A percentile compares a stretch with the other conserved stretches of the same genome.
Conservation (phyloP, 2,329 filamentous ascomycete species). For the Cryphonectria carpinicola region DNA sequence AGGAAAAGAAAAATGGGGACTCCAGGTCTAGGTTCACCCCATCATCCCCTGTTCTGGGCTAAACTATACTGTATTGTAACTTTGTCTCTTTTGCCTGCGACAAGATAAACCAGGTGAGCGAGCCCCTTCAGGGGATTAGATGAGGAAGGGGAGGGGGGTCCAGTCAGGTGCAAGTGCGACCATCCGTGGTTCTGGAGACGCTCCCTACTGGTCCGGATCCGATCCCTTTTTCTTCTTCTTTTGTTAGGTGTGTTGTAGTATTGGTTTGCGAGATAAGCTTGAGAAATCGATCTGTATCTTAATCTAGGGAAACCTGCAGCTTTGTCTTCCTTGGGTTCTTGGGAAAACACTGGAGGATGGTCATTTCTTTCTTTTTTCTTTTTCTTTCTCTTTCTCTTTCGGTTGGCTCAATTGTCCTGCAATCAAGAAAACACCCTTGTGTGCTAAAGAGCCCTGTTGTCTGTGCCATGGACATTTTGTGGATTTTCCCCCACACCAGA, state of each 20-base stretch:
- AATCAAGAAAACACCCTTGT: neutral
- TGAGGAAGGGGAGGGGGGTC: conserved; percentile 1
- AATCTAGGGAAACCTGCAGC: neutral
- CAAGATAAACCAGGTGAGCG: neutral
- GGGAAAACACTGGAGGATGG: no score
- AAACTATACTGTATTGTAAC: neutral
- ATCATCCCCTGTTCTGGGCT: neutral
- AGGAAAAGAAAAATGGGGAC: neutral
- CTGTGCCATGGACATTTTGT: neutral
- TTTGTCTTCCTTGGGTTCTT: neutral
- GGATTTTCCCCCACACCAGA: no score
- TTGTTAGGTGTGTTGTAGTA: no score
- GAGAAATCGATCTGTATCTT: neutral
- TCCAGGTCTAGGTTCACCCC: conserved; percentile 4
- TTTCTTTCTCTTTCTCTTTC: neutral
- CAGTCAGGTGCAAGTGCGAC: conserved; percentile 4
- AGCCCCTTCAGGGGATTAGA: neutral
- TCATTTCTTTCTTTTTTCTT: no score
- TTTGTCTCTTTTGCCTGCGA: neutral
- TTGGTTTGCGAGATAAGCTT: neutral
- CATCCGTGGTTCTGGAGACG: conserved; percentile 5
- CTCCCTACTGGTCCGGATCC: conserved; percentile 4
- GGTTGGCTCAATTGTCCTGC: neutral
- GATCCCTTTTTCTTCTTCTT: neutral
- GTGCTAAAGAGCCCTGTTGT: neutral